These are phyloP conservation scores for Entomortierella chlamydospora DNA, from an alignment of 192 early-diverging fungal species.

Conservation along the genomic window DNA sequence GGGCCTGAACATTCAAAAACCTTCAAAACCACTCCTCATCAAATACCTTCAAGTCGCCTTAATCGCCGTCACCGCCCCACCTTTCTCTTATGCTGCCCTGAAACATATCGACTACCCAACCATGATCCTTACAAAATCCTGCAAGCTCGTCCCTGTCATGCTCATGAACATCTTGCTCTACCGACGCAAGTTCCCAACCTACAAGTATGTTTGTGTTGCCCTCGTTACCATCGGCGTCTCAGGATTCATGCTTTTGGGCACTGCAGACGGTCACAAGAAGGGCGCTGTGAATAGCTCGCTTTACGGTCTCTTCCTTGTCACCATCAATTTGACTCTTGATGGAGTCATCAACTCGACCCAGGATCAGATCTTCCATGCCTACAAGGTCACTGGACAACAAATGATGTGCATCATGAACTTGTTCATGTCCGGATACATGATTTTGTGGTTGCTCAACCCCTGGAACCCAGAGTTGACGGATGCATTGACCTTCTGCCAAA, in stretches of 20 bases:
- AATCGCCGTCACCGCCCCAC: conserved; percentile 79
- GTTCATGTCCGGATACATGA: conserved; percentile 79
- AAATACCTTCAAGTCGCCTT: conserved; percentile 85
- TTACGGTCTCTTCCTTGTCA: conserved; percentile 84
- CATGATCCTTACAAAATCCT: conserved; percentile 95
- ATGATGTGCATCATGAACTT: conserved; percentile 99
- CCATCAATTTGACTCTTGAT: conserved; percentile 90
- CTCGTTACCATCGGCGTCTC: conserved; percentile 94
- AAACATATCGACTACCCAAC: conserved; percentile 98
- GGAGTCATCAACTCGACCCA: conserved; percentile 97
- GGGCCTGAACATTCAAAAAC: conserved; percentile 44
- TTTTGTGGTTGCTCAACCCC: conserved; percentile 82
- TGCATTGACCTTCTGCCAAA: conserved; percentile 80
- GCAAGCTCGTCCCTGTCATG: conserved; percentile 96
- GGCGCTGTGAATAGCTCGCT: conserved; percentile 70
- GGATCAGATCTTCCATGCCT: conserved; percentile 91
- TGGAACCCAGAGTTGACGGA: conserved; percentile 79
- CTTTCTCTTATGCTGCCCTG: conserved; percentile 94
- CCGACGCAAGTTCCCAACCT: conserved; percentile 83
- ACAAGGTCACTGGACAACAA: conserved; percentile 85
- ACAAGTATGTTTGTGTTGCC: conserved; percentile 89
- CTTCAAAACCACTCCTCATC: conserved; percentile 54
- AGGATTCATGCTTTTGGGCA: conserved; percentile 90
- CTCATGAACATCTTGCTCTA: conserved; percentile 96
- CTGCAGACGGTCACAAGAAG: conserved; percentile 59